Percentiles rank a stretch among this genome's conserved stretches.
These are phyloP conservation scores for Pleomassaria siparia DNA, from an alignment of 2,329 filamentous ascomycete genomes.

Conservation along the genomic window DNA sequence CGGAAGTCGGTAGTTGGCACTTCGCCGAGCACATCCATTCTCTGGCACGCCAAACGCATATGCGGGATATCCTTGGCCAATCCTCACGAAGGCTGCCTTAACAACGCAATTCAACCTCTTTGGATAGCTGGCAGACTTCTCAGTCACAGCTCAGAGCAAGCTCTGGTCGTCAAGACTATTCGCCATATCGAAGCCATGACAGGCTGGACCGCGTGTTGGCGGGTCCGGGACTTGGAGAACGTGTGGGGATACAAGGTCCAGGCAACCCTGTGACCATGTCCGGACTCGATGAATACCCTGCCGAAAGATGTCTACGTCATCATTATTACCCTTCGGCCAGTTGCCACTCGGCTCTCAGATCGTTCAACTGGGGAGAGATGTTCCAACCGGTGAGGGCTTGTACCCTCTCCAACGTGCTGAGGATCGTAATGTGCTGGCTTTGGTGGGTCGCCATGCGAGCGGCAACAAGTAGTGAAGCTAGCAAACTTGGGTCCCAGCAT, in stretches of 20 bases:
- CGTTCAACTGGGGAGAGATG: conserved; percentile 15
- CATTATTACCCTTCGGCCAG: conserved; percentile 23
- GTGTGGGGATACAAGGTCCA: conserved; percentile 31
- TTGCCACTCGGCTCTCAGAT: conserved; percentile 21
- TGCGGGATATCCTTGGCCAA: conserved; percentile 61
- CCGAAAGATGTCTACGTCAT: neutral
- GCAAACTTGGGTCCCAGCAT: conserved; percentile 53
- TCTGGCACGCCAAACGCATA: conserved; percentile 60
- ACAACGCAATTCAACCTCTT: conserved; percentile 60
- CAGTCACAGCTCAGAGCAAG: conserved; percentile 52
- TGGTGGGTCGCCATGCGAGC: conserved; percentile 53
- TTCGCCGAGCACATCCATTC: conserved; percentile 43
- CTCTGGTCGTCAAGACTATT: conserved; percentile 47
- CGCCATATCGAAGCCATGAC: conserved; percentile 55
- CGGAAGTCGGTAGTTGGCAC: conserved; percentile 23
- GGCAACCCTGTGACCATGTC: conserved; percentile 5
- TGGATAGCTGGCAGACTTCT: conserved; percentile 59
- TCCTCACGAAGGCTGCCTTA: conserved; percentile 57
- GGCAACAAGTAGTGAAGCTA: conserved; percentile 51
- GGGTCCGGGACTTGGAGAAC: conserved; percentile 54
- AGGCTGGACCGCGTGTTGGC: conserved; percentile 58
- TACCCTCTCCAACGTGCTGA: conserved; percentile 45
- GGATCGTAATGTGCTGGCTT: conserved; percentile 49
- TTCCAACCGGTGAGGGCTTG: conserved; percentile 49
- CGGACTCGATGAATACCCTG: neutral